These are phyloP conservation scores for Calonectria montana DNA, from an alignment of 2,329 filamentous ascomycete genomes.

Conservation along the genomic window DNA sequence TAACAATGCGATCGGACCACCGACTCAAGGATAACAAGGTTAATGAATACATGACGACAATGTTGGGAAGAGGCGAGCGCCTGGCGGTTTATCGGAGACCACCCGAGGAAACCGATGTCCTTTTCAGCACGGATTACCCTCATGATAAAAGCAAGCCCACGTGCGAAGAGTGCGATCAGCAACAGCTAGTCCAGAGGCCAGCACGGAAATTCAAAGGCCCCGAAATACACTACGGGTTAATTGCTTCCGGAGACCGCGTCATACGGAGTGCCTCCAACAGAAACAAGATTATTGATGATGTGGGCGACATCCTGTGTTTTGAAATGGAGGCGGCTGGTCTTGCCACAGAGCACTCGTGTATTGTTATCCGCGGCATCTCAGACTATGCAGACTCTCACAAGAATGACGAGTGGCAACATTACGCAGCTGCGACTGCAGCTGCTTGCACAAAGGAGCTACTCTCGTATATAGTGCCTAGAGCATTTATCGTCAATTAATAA, in stretches of 20 bases:
- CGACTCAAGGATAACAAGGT: conserved; percentile 25
- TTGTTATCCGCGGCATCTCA: conserved; percentile 37
- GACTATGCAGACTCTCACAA: conserved; percentile 40
- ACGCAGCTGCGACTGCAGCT: conserved; percentile 31
- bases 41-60: conserved; percentile 9
- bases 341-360: conserved; percentile 26
- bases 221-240: conserved; percentile 30
- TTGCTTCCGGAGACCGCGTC: conserved; percentile 31
- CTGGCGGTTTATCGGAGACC: conserved; percentile 26
- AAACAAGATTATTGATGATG: neutral
- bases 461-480: neutral
- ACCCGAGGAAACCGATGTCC: conserved; percentile 14
- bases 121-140: conserved; percentile 27
- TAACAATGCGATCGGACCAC: conserved; percentile 29
- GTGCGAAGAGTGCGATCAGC: conserved; percentile 16
- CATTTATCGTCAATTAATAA: neutral
- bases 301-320: conserved; percentile 27
- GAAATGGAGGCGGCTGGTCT: conserved; percentile 38
- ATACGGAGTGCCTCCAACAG: conserved; percentile 11
- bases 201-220: conserved; percentile 2
- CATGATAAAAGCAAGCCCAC: neutral
- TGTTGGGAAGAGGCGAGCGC: conserved; percentile 1
- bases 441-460: conserved; percentile 32
- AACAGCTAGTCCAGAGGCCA: conserved; percentile 5
- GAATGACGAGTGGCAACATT: conserved; percentile 35